Conservation (phyloP, 2,329 filamentous ascomycete species). For the Neonectria punicea region DNA sequence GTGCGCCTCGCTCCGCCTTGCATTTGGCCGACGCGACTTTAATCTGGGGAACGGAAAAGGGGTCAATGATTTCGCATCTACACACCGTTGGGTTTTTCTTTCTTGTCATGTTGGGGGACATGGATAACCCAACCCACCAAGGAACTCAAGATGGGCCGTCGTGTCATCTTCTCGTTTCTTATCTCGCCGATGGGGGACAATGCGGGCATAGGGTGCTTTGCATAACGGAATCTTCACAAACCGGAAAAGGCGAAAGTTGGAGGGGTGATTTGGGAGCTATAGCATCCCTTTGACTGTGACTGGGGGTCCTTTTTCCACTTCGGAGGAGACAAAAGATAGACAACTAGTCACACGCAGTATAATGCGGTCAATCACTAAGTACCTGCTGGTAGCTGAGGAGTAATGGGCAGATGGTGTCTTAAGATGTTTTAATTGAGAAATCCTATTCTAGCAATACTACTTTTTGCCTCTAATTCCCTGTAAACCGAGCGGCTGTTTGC, state of each 20-base stretch:
- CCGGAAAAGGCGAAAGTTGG: slow-evolving; percentile 8
- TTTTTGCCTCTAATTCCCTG: background rate
- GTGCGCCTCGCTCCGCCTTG: background rate
- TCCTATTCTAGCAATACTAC: background rate
- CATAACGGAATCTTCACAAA: slow-evolving; percentile 7
- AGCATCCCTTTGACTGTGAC: background rate
- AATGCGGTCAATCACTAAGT: background rate
- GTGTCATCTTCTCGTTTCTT: slow-evolving; percentile 20
- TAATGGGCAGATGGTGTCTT: background rate
- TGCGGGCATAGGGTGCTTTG: slow-evolving; percentile 19
- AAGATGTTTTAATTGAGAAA: background rate
- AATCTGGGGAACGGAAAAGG: background rate
- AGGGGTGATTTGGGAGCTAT: background rate
- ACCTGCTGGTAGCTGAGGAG: background rate
- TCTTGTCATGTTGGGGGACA: slow-evolving; percentile 13
- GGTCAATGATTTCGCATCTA: slow-evolving; percentile 23
- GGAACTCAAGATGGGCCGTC: background rate
- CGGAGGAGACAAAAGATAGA: background rate
- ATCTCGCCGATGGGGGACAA: slow-evolving; percentile 16
- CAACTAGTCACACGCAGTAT: background rate
- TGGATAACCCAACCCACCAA: slow-evolving; percentile 20
- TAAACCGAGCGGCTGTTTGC: background rate
- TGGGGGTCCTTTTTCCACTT: background rate
- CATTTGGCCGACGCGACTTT: background rate
- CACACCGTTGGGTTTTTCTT: slow-evolving; percentile 13